phyloP scores from a whole-genome alignment of 2,329 filamentous ascomycete species.

The Camillea tinctor region DNA sequence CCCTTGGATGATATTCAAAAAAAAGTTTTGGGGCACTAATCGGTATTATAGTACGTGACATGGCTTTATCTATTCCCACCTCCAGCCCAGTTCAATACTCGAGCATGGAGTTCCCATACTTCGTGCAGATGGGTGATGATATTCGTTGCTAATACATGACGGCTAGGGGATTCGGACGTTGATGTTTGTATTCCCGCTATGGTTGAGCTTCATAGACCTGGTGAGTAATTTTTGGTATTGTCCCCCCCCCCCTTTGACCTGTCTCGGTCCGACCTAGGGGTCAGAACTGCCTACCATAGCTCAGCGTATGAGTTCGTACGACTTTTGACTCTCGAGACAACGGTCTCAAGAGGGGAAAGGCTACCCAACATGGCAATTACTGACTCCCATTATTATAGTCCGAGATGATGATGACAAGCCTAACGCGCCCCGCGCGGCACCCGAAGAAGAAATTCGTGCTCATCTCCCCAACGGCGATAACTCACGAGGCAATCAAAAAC shows the following conservation, averaged over 20 bases:
- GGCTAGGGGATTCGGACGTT: slow-evolving; percentile 38
- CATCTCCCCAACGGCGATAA: slow-evolving; percentile 3
- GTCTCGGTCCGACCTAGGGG: too few relatives aligned
- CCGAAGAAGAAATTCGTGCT: background rate
- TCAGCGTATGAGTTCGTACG: too few relatives aligned
- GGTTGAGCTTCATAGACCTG: slow-evolving; percentile 26
- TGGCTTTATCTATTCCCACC: background rate
- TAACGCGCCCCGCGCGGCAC: background rate
- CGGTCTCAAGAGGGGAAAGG: too few relatives aligned
- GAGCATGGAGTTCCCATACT: background rate
- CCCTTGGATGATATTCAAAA: background rate
- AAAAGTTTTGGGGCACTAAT: background rate
- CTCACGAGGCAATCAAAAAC: background rate
- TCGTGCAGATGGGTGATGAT: slow-evolving; percentile 32
- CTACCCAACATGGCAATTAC: too few relatives aligned
- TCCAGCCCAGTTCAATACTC: background rate
- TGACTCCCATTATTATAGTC: too few relatives aligned
- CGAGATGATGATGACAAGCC: background rate
- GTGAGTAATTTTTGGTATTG: too few relatives aligned
- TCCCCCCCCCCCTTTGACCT: too few relatives aligned
- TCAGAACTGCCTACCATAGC: too few relatives aligned
- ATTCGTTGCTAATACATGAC: slow-evolving; percentile 36
- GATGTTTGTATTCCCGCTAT: slow-evolving; percentile 37
- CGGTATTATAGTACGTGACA: background rate
- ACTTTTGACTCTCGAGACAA: too few relatives aligned